Evolutionary conservation across 495 filamentous ascomycete genomes (phyloP).

Genomic region (Tricharina praecox): DNA sequence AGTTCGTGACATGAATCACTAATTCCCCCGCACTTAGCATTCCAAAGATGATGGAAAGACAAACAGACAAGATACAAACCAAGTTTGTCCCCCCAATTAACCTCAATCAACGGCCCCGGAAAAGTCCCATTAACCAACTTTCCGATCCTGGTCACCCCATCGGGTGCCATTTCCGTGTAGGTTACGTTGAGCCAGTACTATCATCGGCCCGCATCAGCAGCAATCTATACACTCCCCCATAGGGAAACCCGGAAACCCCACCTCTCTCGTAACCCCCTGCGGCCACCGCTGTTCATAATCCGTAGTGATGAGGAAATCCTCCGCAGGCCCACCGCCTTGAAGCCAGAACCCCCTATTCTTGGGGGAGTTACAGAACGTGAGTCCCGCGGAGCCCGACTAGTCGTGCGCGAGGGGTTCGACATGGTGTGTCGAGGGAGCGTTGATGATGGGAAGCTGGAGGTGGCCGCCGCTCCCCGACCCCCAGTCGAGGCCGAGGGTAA

Average conservation of each 20-base stretch:
- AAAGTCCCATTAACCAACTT: slow-evolving; percentile 39
- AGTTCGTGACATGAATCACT: background rate
- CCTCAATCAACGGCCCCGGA: slow-evolving; percentile 39
- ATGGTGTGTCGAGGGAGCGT: background rate
- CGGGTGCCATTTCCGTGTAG: slow-evolving; percentile 32
- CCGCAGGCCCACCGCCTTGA: slow-evolving; percentile 23
- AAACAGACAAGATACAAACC: slow-evolving; percentile 18
- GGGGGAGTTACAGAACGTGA: background rate
- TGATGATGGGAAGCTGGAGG: background rate
- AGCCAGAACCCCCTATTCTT: background rate
- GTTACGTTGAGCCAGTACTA: slow-evolving; percentile 32
- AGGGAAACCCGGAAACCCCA: slow-evolving; percentile 27
- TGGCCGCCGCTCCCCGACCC: background rate
- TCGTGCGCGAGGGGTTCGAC: background rate
- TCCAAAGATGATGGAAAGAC: slow-evolving; percentile 17
- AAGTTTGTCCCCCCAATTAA: slow-evolving; percentile 26
- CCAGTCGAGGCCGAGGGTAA: background rate
- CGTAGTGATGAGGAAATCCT: slow-evolving; percentile 33
- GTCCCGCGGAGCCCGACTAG: background rate
- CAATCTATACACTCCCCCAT: slow-evolving; percentile 3
- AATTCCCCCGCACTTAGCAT: slow-evolving; percentile 4
- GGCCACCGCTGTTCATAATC: slow-evolving; percentile 36
- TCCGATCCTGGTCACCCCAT: slow-evolving; percentile 37
- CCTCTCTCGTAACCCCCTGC: slow-evolving; percentile 30
- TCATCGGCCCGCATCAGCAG: background rate